phyloP scores from a whole-genome alignment of 2,329 filamentous ascomycete genomes.

The Graphilbum fragrans region DNA sequence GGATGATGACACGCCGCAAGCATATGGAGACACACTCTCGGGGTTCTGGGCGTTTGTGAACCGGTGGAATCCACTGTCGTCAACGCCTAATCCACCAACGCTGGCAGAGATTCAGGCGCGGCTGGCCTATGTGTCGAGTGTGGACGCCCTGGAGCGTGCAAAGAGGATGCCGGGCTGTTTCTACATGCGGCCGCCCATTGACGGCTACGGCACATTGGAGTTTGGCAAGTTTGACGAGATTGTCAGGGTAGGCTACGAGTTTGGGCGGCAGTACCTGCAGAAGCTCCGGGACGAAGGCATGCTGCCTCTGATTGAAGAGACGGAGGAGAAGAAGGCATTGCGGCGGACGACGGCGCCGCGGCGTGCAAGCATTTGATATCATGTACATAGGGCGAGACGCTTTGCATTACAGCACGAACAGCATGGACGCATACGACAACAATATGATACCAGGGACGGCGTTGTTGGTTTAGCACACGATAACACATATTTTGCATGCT shows the following conservation, averaged over 20 bases:
- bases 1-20: slow-evolving; percentile 84
- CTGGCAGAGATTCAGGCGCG: slow-evolving; percentile 91
- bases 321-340: slow-evolving; percentile 64
- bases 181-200: slow-evolving; percentile 93
- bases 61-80: slow-evolving; percentile 91
- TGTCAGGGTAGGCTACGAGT: slow-evolving; percentile 77
- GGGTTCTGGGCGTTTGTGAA: slow-evolving; percentile 93
- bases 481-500: too few relatives aligned
- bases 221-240: slow-evolving; percentile 98
- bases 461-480: too few relatives aligned
- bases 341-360: slow-evolving; percentile 69
- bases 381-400: neutral
- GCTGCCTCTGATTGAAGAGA: slow-evolving; percentile 57
- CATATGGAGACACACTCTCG: slow-evolving; percentile 86
- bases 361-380: slow-evolving; percentile 70
- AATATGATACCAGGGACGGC: too few relatives aligned
- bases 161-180: slow-evolving; percentile 85
- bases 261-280: slow-evolving; percentile 68
- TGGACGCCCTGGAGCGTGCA: slow-evolving; percentile 86
- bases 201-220: slow-evolving; percentile 85
- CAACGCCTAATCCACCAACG: slow-evolving; percentile 82
- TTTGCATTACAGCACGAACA: too few relatives aligned
- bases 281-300: slow-evolving; percentile 67
- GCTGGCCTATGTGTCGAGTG: slow-evolving; percentile 86
- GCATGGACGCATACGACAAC: too few relatives aligned